Conservation (phyloP, 192 early-diverging fungal species). For the Coemansia brasiliensis region DNA sequence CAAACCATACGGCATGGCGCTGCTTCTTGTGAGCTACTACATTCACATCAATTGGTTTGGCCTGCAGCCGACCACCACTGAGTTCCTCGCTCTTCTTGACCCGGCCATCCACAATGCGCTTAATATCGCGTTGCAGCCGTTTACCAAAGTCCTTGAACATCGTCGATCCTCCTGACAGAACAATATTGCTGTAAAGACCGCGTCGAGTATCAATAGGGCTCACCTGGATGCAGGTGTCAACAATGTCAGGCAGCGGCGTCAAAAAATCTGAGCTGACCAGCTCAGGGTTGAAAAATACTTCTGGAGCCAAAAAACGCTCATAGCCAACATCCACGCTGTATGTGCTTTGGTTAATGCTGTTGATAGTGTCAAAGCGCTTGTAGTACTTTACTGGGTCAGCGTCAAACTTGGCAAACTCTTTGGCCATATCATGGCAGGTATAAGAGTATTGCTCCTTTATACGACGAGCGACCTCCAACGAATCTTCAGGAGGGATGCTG, state of each 20-base stretch:
- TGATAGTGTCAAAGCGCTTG: constrained; percentile 80
- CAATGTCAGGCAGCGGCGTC: constrained; percentile 93
- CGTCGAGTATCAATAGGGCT: constrained; percentile 96
- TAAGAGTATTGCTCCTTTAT: constrained; percentile 99
- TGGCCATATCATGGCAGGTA: constrained; percentile 95
- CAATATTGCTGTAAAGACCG: constrained; percentile 99
- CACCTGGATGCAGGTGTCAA: constrained; percentile 94
- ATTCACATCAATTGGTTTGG: constrained; percentile 90
- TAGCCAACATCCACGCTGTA: constrained; percentile 97
- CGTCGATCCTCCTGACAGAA: constrained; percentile 96
- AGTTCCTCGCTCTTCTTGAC: constrained; percentile 72
- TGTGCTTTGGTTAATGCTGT: constrained; percentile 79
- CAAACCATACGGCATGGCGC: constrained; percentile 99
- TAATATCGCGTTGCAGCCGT: constrained; percentile 94
- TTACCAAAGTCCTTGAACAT: constrained; percentile 98
- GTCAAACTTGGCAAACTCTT: constrained; percentile 94
- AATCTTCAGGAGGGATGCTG: constrained; percentile 95
- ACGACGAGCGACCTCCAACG: constrained; percentile 86
- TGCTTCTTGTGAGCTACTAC: constrained; percentile 98
- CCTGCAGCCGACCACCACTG: constrained; percentile 69
- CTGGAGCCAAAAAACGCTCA: constrained; percentile 98
- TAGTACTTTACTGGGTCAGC: constrained; percentile 87
- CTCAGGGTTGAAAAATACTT: constrained; percentile 99
- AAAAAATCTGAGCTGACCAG: constrained; percentile 95
- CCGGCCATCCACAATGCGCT: constrained; percentile 76